Base-by-base conservation (phyloP, 2,329 filamentous ascomycete species). In the Thielaviopsis euricoi region DNA sequence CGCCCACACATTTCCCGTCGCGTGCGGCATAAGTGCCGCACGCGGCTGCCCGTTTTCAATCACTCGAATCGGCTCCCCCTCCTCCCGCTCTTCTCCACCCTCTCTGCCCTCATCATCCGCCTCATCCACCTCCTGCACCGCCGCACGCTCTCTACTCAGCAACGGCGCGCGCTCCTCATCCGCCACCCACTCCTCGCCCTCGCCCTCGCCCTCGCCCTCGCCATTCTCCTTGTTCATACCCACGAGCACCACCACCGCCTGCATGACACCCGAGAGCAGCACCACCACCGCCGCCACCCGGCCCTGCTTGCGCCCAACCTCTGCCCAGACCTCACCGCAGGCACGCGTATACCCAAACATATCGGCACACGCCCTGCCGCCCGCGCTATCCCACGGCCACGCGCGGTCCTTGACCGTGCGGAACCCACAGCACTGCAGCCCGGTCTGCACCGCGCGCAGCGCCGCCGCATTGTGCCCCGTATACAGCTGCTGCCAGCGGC, bases 391-490 rank as follows among this genome's bases (percentile, higher is more conserved):
- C 60, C 85, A 86, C 0, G 85, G 85, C 71, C 76, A 87, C 0
- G 78, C 76, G 62, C 77, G 78, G 64, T 89, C 83, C 29, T 66
- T 67, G 26, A 79, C 65, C 4, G 72, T 75, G 58, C 74, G 74
- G 37, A 86, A 71, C 0, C 85, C 85, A 63, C 85, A 89, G 70
- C 85, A 89, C 7, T 76, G 66, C 33, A 86, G 76, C 0, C 74
- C 67, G 65, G 88, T 81, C 64, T 89, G 85, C 55, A 89, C 83
- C 1, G 69, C 67, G 49, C 74, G 71, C 58, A 88, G 76, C 1
- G 73, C 67, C 0, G 63, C 62, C 0, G 62, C 73, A 57, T 86
- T 71, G 60, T 82, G 79, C 0, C 64, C 63, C 37, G 61, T 61
- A 48, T 63, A 65, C 3, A 64, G 58, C 1, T 52, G 55, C 57